Evolutionary conservation across 441 rosid species (phyloP).

Genomic region (Arabidopsis lyrata): DNA sequence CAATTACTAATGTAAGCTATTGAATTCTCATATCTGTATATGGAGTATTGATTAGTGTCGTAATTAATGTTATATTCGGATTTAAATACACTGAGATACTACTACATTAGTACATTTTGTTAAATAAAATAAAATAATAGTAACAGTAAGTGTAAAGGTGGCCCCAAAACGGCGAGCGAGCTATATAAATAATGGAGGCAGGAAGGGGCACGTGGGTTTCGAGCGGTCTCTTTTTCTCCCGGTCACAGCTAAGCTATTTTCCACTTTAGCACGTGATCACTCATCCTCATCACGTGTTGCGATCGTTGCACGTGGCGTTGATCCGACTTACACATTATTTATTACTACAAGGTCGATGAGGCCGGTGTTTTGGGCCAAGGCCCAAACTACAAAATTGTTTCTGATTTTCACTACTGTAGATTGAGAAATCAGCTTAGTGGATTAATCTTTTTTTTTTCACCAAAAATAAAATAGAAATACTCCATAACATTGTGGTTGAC

Average conservation of each 20-base stretch:
- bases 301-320: constrained; percentile 33
- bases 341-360: background rate
- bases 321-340: background rate
- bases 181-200: background rate
- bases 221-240: constrained; percentile 35
- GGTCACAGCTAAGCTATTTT: constrained; percentile 30
- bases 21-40: background rate
- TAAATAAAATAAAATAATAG: background rate
- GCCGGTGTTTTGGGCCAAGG: constrained; percentile 17
- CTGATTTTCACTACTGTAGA: too few relatives aligned
- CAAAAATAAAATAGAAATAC: too few relatives aligned
- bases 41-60: too few relatives aligned
- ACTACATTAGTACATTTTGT: too few relatives aligned
- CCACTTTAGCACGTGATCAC: constrained; percentile 37
- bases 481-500: too few relatives aligned
- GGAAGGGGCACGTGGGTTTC: constrained; percentile 36
- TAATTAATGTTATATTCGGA: background rate
- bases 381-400: background rate
- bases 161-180: constrained; percentile 11
- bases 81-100: too few relatives aligned
- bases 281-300: constrained; percentile 27
- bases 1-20: background rate
- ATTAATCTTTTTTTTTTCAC: too few relatives aligned
- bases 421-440: too few relatives aligned
- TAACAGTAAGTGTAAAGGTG: constrained; percentile 14